phyloP scores from a whole-genome alignment of 768 basidiomycete genomes.

The Rhizopogon vesiculosus region DNA sequence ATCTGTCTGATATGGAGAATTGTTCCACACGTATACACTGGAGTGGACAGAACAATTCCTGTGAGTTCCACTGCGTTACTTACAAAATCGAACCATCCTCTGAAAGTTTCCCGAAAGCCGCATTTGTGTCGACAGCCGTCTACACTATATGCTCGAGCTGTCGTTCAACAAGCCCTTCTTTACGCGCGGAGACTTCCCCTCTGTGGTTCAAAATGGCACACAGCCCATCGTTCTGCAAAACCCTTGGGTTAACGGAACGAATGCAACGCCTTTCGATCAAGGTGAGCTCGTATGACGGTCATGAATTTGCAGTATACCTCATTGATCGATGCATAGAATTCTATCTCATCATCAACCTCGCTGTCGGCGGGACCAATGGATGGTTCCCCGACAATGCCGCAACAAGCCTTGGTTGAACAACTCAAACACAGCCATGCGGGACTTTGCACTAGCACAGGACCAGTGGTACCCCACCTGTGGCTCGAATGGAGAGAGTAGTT shows the following conservation, averaged over 20 bases:
- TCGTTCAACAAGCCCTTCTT: conserved; percentile 78
- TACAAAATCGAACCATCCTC: neutral
- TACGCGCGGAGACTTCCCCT: conserved; percentile 67
- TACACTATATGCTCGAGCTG: conserved; percentile 66
- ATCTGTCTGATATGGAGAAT: conserved; percentile 55
- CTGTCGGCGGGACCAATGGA: conserved; percentile 84
- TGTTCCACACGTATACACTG: conserved; percentile 75
- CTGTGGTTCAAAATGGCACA: conserved; percentile 51
- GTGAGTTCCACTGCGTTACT: conserved; percentile 36
- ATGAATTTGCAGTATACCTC: neutral
- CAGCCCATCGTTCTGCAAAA: conserved; percentile 60
- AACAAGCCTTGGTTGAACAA: conserved; percentile 81
- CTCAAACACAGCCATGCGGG: conserved; percentile 57
- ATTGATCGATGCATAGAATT: conserved; percentile 47
- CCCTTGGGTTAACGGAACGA: conserved; percentile 76
- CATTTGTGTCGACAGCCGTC: conserved; percentile 78
- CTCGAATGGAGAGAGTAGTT: conserved; percentile 48
- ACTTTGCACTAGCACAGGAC: conserved; percentile 53
- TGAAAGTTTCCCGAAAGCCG: conserved; percentile 38
- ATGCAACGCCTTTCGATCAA: conserved; percentile 82
- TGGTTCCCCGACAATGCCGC: conserved; percentile 86
- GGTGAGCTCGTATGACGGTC: conserved; percentile 35
- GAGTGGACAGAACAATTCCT: conserved; percentile 85
- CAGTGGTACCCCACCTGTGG: conserved; percentile 80
- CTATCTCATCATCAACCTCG: conserved; percentile 81